Conservation (phyloP, 1,284 basidiomycete species). For the Rhodofomes roseus region DNA sequence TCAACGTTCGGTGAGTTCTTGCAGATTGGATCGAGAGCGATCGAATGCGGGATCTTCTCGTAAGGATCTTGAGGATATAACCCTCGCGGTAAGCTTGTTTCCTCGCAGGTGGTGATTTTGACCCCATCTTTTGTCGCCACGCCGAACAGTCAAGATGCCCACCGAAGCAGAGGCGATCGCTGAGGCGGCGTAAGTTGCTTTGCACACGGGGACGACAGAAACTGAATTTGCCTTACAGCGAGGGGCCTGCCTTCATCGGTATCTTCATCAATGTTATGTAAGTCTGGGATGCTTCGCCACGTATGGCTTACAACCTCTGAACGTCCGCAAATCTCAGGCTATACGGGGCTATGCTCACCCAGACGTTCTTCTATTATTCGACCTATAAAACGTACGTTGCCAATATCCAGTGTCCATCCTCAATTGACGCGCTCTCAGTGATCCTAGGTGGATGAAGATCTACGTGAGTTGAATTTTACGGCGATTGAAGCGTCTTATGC, state of each 20-base stretch:
- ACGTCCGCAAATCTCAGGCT: background rate
- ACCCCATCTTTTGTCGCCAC: background rate
- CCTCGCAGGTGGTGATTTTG: background rate
- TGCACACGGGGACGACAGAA: background rate
- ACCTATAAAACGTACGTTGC: background rate
- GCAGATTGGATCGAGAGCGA: background rate
- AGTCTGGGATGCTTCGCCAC: background rate
- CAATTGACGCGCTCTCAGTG: background rate
- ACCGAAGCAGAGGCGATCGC: background rate
- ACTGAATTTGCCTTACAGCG: background rate
- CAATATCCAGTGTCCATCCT: background rate
- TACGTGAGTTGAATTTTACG: background rate
- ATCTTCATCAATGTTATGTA: conserved; percentile 2
- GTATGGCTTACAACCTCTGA: background rate
- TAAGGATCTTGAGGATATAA: background rate
- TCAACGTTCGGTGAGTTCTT: background rate
- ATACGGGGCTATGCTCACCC: background rate
- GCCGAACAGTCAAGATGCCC: background rate
- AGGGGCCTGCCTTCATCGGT: background rate
- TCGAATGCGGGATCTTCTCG: background rate
- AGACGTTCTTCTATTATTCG: background rate
- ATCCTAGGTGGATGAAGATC: conserved; percentile 5
- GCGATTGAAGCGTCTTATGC: background rate
- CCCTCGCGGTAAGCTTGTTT: background rate
- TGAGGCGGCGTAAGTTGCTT: background rate